Conservation (phyloP, 371 early-diverging fungal genomes). For the Polyrhizophydium stewartii region DNA sequence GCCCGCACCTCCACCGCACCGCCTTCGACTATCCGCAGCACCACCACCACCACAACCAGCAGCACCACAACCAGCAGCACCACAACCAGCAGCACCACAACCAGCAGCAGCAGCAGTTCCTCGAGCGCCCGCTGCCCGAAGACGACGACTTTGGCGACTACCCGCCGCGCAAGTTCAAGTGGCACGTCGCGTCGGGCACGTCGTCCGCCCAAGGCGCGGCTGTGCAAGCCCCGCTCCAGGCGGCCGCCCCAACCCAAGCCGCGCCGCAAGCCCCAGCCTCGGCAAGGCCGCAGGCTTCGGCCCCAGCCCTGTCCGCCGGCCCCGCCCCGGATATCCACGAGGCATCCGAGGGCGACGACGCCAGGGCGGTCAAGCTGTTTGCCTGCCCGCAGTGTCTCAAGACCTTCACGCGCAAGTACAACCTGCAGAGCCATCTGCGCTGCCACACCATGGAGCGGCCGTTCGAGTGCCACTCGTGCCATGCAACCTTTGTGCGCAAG, state of each 20-base stretch:
- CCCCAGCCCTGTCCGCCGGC: background rate
- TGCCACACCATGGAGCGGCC: conserved; percentile 25
- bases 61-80: background rate
- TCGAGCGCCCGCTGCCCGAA: background rate
- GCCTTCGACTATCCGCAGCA: background rate
- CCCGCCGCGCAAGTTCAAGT: background rate
- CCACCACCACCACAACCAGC: background rate
- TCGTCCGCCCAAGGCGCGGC: background rate
- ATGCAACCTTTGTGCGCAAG: conserved; percentile 40
- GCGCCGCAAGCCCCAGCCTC: background rate
- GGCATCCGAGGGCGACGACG: background rate
- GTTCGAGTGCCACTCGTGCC: conserved; percentile 34
- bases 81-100: background rate
- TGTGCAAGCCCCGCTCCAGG: background rate
- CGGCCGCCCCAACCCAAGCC: background rate
- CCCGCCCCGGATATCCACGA: background rate
- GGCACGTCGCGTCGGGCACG: background rate
- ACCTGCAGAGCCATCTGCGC: conserved; percentile 31
- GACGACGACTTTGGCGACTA: background rate
- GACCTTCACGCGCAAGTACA: conserved; percentile 30
- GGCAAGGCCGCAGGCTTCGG: background rate
- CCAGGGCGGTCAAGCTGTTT: conserved; percentile 6
- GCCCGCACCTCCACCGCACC: background rate
- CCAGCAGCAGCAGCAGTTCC: background rate
- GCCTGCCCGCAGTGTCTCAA: conserved; percentile 24